phyloP scores from a whole-genome alignment of 805 yeast genomes.

The Komagataella phaffii region DNA sequence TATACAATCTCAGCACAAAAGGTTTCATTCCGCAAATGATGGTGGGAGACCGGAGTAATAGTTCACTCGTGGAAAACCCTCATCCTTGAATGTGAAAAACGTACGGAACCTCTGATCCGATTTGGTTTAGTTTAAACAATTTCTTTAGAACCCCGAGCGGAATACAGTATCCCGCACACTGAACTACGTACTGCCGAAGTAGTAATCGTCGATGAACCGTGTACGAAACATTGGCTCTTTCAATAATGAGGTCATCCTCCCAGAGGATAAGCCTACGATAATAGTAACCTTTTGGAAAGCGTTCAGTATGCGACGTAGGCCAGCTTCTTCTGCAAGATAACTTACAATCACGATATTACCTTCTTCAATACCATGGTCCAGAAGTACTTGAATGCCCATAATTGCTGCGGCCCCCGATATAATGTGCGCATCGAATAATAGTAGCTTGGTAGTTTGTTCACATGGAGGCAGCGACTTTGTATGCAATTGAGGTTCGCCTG shows the following conservation, averaged over 20 bases:
- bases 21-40: no score
- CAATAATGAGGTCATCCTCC: background rate
- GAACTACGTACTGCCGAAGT: constrained; percentile 35
- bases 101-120: background rate
- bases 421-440: constrained; percentile 77
- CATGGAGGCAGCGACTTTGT: constrained; percentile 55
- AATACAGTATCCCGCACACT: background rate
- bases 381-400: constrained; percentile 82
- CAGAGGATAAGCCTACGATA: constrained; percentile 36
- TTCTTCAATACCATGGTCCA: constrained; percentile 63
- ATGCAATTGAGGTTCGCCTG: constrained; percentile 93
- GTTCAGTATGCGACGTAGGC: constrained; percentile 54
- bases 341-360: constrained; percentile 54
- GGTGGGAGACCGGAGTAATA: background rate
- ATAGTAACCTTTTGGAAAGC: constrained; percentile 64
- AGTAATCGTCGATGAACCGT: constrained; percentile 50
- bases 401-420: constrained; percentile 89
- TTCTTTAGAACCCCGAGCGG: background rate
- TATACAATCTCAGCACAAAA: no score
- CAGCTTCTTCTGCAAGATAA: constrained; percentile 68
- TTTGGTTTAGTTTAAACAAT: background rate
- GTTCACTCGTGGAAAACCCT: background rate
- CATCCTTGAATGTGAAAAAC: background rate
- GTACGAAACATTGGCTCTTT: constrained; percentile 34
- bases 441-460: constrained; percentile 24